These are phyloP conservation scores for Coemansia sp. DNA, from an alignment of 192 early-diverging fungal species.

Conservation along the genomic window DNA sequence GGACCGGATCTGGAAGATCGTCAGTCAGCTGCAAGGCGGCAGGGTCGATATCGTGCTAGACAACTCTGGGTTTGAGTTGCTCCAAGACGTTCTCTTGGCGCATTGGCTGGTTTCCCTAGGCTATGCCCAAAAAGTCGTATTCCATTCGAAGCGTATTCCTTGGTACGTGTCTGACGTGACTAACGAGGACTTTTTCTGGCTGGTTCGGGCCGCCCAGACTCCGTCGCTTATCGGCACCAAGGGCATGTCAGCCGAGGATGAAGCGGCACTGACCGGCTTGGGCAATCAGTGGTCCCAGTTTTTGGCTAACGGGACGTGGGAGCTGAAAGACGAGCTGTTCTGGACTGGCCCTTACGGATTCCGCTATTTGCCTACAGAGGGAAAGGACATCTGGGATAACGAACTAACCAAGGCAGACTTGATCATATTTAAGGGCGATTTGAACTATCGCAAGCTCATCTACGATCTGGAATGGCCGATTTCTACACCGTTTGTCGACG, in stretches of 20 bases:
- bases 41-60: conserved; percentile 88
- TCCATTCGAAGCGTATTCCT: conserved; percentile 86
- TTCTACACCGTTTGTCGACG: conserved; percentile 79
- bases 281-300: conserved; percentile 68
- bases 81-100: conserved; percentile 83
- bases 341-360: conserved; percentile 87
- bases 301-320: conserved; percentile 66
- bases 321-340: conserved; percentile 71
- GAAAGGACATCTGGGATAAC: conserved; percentile 65
- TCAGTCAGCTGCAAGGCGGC: conserved; percentile 56
- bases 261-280: conserved; percentile 56
- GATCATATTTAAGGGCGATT: conserved; percentile 93
- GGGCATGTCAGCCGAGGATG: conserved; percentile 26
- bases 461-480: conserved; percentile 88
- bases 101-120: conserved; percentile 76
- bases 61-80: conserved; percentile 93
- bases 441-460: conserved; percentile 95
- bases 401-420: conserved; percentile 61
- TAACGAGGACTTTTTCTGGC: conserved; percentile 74
- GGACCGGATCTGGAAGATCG: conserved; percentile 63
- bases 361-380: conserved; percentile 72
- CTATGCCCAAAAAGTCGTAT: conserved; percentile 66
- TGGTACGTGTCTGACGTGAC: conserved; percentile 99
- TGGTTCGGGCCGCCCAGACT: conserved; percentile 36
- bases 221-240: conserved; percentile 27